Evolutionary conservation across 2,329 filamentous ascomycete species (phyloP).

Genomic region (Botrytis squamosa): DNA sequence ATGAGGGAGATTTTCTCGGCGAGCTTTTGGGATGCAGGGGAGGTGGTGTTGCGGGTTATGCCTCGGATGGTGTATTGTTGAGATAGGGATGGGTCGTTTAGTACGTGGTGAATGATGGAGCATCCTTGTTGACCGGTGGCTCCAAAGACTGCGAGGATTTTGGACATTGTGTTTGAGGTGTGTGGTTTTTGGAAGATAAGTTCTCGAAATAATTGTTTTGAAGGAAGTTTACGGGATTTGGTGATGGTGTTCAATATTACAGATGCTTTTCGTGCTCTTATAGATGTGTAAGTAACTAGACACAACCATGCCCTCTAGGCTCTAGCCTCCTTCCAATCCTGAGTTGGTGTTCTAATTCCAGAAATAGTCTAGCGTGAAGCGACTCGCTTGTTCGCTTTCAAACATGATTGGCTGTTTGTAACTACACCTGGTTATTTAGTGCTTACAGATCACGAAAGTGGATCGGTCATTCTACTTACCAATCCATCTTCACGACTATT

Average conservation of each 20-base stretch:
- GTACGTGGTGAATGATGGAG: slow-evolving; percentile 47
- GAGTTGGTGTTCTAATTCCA: background rate
- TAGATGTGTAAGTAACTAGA: background rate
- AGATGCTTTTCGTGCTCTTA: background rate
- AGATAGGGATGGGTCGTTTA: slow-evolving; percentile 47
- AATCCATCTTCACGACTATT: background rate
- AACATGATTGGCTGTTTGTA: background rate
- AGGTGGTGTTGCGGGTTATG: slow-evolving; percentile 43
- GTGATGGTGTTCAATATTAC: background rate
- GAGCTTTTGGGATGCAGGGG: slow-evolving; percentile 37
- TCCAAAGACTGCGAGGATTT: slow-evolving; percentile 47
- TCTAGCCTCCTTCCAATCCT: background rate
- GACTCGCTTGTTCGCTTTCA: slow-evolving; percentile 3
- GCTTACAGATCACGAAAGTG: background rate
- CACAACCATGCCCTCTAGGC: background rate
- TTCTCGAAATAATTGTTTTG: background rate
- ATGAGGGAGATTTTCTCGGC: slow-evolving; percentile 39
- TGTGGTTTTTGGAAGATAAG: background rate
- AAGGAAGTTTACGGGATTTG: background rate
- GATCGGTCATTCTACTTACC: background rate
- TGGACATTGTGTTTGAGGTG: slow-evolving; percentile 24
- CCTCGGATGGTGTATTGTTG: slow-evolving; percentile 49
- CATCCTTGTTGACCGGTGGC: slow-evolving; percentile 54
- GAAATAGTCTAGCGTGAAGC: background rate
- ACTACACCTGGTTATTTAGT: background rate